Percentiles rank a stretch among this genome's conserved stretches.
These are phyloP conservation scores for Colletotrichum zoysiae DNA, from an alignment of 2,329 filamentous ascomycete genomes.

Conservation along the genomic window DNA sequence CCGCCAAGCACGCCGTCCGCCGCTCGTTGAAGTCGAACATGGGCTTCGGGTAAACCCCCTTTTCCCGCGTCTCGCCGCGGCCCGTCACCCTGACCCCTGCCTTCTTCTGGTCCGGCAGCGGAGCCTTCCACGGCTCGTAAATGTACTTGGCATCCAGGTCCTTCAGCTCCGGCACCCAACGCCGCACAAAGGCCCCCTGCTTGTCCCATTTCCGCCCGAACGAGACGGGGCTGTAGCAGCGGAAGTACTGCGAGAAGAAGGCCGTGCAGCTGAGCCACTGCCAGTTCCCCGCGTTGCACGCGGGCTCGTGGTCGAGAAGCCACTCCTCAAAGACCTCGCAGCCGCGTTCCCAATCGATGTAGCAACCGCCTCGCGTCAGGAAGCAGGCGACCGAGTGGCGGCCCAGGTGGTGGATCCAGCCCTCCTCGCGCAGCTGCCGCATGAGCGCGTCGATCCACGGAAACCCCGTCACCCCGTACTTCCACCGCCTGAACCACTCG, in stretches of 20 bases:
- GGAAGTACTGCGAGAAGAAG: slow-evolving; percentile 79
- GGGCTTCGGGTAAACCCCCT: slow-evolving; percentile 75
- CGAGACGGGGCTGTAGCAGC: slow-evolving; percentile 77
- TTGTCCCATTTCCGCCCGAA: slow-evolving; percentile 84
- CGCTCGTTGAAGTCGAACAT: slow-evolving; percentile 81
- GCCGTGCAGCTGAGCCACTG: slow-evolving; percentile 83
- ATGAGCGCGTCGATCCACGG: slow-evolving; percentile 86
- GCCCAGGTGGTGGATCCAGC: slow-evolving; percentile 85
- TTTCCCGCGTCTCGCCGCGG: slow-evolving; percentile 59
- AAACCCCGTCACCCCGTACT: slow-evolving; percentile 77
- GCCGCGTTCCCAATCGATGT: slow-evolving; percentile 83
- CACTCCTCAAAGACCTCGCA: slow-evolving; percentile 83
- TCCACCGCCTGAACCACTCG: slow-evolving; percentile 76
- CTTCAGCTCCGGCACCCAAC: slow-evolving; percentile 76
- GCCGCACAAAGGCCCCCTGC: slow-evolving; percentile 72
- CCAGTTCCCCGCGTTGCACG: slow-evolving; percentile 83
- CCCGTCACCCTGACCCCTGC: slow-evolving; percentile 74
- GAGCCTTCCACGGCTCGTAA: slow-evolving; percentile 84
- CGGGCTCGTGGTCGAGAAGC: slow-evolving; percentile 80
- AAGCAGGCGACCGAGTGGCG: slow-evolving; percentile 85
- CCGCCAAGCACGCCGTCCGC: slow-evolving; percentile 71
- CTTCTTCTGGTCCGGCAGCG: slow-evolving; percentile 74
- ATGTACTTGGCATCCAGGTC: slow-evolving; percentile 76
- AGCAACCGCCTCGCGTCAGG: slow-evolving; percentile 83
- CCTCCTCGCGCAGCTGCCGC: slow-evolving; percentile 78